Base-by-base conservation (phyloP, 1,284 basidiomycete species). In the Puccinia novopanici region DNA sequence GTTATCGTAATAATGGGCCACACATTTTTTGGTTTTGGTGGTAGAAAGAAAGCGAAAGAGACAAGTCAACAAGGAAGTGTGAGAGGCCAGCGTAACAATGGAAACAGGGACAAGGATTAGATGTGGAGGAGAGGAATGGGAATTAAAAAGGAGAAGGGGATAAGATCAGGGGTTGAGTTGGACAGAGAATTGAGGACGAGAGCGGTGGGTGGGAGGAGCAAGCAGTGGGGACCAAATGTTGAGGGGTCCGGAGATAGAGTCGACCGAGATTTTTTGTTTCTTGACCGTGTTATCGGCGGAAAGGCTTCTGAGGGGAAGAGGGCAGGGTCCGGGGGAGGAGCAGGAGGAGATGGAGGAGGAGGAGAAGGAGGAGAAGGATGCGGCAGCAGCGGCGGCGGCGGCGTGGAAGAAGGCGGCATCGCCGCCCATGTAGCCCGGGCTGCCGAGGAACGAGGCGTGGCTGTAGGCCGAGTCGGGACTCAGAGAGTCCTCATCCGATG, bases 241-340 rank as follows among this genome's bases (percentile, higher is more conserved):
- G 30, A 67, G 5, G 9, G 63, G 63, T 22, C 37, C 63, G 27
- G 63, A 67, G 10, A 67, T 67, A 12, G 34, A 67, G 5, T 67
- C 63, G 40, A 67, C 40, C 4, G 34, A 67, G 40, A 67, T 67
- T 67, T 67, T 67, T n/a, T 67, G 63, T 67, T 67, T 67, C 40
- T 67, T 67, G 63, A 67, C 63, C 10, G 63, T 22, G 15, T 42
- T 42, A n/a, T 67, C 63, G 30, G 63, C 40, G 5, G 63, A 67
- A 10, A 67, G 40, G 27, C 63, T 67, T 40, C 63, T 5, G 30
- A 42, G 2, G n/a, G 40, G 34, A 13, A n/a, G 6, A n/a, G 8
- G 30, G 34, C 40, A 42, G 3, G 63, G 22, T 4, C 30, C 34
- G 22, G 63, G 63, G 40, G 63, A 67, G 34, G 63, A 67, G 63